Evolutionary conservation across 495 filamentous ascomycete species (phyloP).

Genomic region (Extremus antarcticus): DNA sequence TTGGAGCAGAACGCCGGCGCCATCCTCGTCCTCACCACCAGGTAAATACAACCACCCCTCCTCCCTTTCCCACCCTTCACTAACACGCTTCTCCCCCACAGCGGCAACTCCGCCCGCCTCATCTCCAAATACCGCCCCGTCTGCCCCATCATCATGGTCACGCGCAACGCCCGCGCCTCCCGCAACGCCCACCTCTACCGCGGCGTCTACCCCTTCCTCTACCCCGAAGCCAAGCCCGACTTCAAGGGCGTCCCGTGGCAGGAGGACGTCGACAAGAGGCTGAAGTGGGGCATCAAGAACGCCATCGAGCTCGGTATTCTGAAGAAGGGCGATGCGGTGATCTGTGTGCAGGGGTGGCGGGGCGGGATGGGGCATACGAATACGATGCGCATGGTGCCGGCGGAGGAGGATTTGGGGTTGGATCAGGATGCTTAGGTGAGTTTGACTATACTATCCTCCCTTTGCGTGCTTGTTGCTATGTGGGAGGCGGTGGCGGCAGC

Average conservation of each 20-base stretch:
- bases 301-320: slow-evolving; percentile 78
- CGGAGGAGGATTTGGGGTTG: slow-evolving; percentile 32
- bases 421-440: slow-evolving; percentile 23
- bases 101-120: slow-evolving; percentile 81
- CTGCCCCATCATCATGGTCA: slow-evolving; percentile 98
- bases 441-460: background rate
- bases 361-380: slow-evolving; percentile 98
- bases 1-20: slow-evolving; percentile 92
- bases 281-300: slow-evolving; percentile 84
- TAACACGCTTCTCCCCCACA: slow-evolving; percentile 27
- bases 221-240: slow-evolving; percentile 84
- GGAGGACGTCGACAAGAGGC: slow-evolving; percentile 92
- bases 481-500: background rate
- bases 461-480: background rate
- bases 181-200: slow-evolving; percentile 92
- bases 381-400: slow-evolving; percentile 46
- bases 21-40: slow-evolving; percentile 89
- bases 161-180: slow-evolving; percentile 69
- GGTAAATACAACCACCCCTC: slow-evolving; percentile 35
- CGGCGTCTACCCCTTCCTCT: slow-evolving; percentile 94
- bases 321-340: slow-evolving; percentile 68
- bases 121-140: slow-evolving; percentile 97
- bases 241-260: slow-evolving; percentile 86
- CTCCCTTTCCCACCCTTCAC: background rate
- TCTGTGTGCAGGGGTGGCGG: slow-evolving; percentile 96